Evolutionary conservation across 2,329 filamentous ascomycete species (phyloP).

Genomic region (Fusarium piperis): DNA sequence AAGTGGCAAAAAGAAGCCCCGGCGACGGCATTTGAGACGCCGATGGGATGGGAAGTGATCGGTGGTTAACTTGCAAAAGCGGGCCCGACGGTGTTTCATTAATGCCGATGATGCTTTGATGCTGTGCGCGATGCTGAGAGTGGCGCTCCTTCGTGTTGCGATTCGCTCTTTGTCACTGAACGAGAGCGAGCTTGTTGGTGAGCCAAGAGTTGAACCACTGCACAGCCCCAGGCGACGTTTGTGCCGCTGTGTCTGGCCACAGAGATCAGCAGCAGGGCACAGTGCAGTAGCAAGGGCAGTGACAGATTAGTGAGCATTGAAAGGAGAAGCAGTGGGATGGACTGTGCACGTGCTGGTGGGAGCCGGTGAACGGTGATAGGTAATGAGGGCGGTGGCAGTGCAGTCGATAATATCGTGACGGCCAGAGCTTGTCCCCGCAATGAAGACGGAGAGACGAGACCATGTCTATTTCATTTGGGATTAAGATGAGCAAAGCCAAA

Average conservation of each 20-base stretch:
- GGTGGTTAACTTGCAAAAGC: not conserved
- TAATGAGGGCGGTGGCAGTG: conserved; percentile 34
- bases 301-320: not conserved
- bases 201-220: conserved; percentile 26
- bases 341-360: conserved; percentile 17
- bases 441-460: conserved; percentile 9
- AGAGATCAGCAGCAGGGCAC: conserved; percentile 18
- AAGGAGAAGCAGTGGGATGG: not conserved
- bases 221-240: conserved; percentile 24
- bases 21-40: conserved; percentile 7
- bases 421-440: conserved; percentile 18
- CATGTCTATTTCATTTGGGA: conserved; percentile 25
- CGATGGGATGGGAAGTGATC: conserved; percentile 1
- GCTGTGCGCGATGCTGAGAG: not conserved
- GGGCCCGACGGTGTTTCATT: conserved; percentile 23
- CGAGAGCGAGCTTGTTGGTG: conserved; percentile 18
- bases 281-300: conserved; percentile 4
- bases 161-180: conserved; percentile 8
- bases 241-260: conserved; percentile 23
- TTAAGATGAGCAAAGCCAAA: conserved; percentile 16
- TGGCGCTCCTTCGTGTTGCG: not conserved
- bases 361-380: conserved; percentile 7
- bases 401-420: conserved; percentile 19
- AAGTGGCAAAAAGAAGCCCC: conserved; percentile 24
- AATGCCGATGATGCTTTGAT: conserved; percentile 2